Evolutionary conservation across 345 rosid genomes (phyloP).

Genomic region (Moricandia arvensis): DNA sequence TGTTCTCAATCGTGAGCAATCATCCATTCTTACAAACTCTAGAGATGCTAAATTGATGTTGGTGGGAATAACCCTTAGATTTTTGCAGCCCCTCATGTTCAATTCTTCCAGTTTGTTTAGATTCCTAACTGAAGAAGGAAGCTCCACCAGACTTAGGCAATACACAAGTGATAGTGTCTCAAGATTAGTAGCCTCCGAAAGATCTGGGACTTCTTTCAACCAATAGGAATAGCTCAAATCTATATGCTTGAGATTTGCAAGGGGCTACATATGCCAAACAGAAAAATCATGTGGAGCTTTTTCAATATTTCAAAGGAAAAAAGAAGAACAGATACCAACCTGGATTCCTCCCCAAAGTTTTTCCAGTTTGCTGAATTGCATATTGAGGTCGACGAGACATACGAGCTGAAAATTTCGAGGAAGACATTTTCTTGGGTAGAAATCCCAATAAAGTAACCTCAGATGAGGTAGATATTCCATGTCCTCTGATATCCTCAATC

Average conservation of each 20-base stretch:
- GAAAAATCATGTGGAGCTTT: neutral
- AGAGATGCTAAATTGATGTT: neutral
- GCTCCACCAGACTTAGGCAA: neutral
- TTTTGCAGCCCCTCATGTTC: neutral
- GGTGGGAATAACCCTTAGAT: neutral
- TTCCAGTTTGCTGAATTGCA: neutral
- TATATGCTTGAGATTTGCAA: neutral
- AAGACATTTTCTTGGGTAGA: slow-evolving; percentile 4
- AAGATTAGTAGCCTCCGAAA: neutral
- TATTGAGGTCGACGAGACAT: neutral
- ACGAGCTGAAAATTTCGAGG: slow-evolving; percentile 7
- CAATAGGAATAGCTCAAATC: neutral
- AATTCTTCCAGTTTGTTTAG: neutral
- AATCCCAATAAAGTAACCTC: slow-evolving; percentile 3
- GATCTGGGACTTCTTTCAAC: neutral
- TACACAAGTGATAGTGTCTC: neutral
- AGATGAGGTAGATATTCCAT: slow-evolving; percentile 10
- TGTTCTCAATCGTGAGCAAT: neutral
- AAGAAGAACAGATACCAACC: slow-evolving; percentile 9
- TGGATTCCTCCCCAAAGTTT: slow-evolving; percentile 2
- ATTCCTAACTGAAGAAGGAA: neutral
- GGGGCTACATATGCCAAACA: neutral
- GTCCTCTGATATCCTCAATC: neutral
- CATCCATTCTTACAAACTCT: neutral
- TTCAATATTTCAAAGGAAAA: neutral